A percentile compares a stretch with the other conserved stretches of the same genome.
phyloP scores from a whole-genome alignment of 352 stramenopile species.

The Globisporangium acanthophoron region DNA sequence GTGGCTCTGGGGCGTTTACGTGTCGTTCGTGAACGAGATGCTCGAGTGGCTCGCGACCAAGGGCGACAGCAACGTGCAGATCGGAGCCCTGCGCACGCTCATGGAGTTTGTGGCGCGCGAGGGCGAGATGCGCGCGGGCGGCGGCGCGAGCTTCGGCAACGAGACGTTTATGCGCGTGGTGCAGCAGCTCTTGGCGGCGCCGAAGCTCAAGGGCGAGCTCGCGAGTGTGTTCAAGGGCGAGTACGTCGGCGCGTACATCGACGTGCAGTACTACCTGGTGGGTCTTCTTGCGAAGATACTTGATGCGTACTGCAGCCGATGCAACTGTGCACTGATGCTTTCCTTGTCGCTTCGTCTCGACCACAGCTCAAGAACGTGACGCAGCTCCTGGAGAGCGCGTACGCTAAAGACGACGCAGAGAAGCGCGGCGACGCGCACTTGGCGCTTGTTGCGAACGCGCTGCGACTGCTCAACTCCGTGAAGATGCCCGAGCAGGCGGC shows the following conservation, averaged over 20 bases:
- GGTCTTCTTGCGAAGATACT: constrained; percentile 10
- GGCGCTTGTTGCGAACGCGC: constrained; percentile 56
- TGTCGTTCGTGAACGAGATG: constrained; percentile 80
- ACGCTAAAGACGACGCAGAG: constrained; percentile 25
- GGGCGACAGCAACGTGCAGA: constrained; percentile 60
- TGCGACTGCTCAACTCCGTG: constrained; percentile 64
- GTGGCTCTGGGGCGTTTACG: constrained; percentile 83
- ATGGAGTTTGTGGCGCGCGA: constrained; percentile 87
- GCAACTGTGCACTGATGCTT: neutral
- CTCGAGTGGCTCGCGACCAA: constrained; percentile 58
- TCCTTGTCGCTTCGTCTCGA: neutral
- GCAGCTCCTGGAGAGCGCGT: constrained; percentile 43
- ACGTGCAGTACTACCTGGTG: constrained; percentile 86
- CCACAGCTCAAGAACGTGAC: constrained; percentile 47
- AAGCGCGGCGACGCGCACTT: constrained; percentile 36
- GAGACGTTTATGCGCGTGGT: constrained; percentile 82
- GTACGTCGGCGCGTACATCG: constrained; percentile 74
- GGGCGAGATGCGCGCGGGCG: constrained; percentile 32
- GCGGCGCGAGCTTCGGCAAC: constrained; percentile 55
- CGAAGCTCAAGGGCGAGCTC: constrained; percentile 78
- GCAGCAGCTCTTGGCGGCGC: constrained; percentile 50
- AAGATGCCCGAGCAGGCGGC: constrained; percentile 58
- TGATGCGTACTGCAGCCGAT: neutral
- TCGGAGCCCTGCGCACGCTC: constrained; percentile 77
- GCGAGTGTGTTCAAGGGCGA: constrained; percentile 84